Evolutionary conservation across 345 rosid genomes (phyloP).

Genomic region (Euphorbia pulcherrima): DNA sequence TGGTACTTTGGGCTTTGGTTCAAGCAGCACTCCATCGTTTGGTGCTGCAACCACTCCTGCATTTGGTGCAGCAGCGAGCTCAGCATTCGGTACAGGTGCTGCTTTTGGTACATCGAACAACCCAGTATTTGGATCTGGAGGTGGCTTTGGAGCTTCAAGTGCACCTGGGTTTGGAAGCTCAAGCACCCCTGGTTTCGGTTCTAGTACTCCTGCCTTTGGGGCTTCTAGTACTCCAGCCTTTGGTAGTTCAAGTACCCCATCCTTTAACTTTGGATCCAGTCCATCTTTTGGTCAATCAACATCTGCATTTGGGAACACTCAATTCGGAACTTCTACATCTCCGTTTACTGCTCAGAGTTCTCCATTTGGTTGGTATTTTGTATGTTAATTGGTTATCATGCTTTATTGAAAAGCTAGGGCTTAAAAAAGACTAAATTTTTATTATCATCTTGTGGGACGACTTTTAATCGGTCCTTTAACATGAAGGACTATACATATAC

Average conservation of each 20-base stretch:
- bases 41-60: constrained; percentile 42
- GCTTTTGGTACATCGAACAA: constrained; percentile 14
- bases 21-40: constrained; percentile 44
- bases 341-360: constrained; percentile 70
- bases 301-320: constrained; percentile 68
- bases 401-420: neutral
- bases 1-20: constrained; percentile 42
- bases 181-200: constrained; percentile 40
- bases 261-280: constrained; percentile 51
- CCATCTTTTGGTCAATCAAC: constrained; percentile 75
- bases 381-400: neutral
- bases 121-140: constrained; percentile 47
- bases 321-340: constrained; percentile 56
- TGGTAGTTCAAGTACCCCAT: constrained; percentile 27
- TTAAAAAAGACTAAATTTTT: neutral
- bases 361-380: constrained; percentile 51
- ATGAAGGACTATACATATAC: neutral
- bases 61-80: constrained; percentile 44
- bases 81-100: constrained; percentile 49
- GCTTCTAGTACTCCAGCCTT: constrained; percentile 29
- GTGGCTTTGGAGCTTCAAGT: constrained; percentile 18
- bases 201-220: constrained; percentile 30
- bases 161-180: constrained; percentile 29
- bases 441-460: neutral
- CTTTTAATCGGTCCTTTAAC: neutral